A percentile compares a stretch with the other conserved stretches of the same genome.
Conservation (phyloP, 2,329 filamentous ascomycete genomes). For the Fusarium veterinarium region DNA sequence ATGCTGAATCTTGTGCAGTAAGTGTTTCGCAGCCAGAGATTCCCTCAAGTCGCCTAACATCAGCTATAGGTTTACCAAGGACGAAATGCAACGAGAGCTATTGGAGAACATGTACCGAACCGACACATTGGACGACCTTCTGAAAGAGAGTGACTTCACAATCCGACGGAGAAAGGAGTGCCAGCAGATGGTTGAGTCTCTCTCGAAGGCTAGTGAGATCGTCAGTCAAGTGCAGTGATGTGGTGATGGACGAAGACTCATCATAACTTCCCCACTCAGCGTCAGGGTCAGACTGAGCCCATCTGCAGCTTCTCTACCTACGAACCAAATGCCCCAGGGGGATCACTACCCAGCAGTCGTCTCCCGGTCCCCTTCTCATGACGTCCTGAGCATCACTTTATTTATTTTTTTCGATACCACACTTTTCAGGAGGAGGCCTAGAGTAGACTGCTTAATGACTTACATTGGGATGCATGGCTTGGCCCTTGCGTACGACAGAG, state of each 20-base stretch:
- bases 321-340: conserved; percentile 10
- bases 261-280: conserved; percentile 27
- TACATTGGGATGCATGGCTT: conserved; percentile 36
- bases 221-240: conserved; percentile 80
- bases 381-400: conserved; percentile 36
- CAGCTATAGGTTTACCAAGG: conserved; percentile 81
- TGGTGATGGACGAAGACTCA: conserved; percentile 17
- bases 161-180: conserved; percentile 95
- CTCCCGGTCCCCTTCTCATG: conserved; percentile 17
- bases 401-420: conserved; percentile 54
- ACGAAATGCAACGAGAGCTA: conserved; percentile 97
- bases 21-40: conserved; percentile 53
- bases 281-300: conserved; percentile 19
- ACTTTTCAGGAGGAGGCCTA: conserved; percentile 46
- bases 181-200: conserved; percentile 97
- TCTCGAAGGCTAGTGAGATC: conserved; percentile 92
- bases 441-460: conserved; percentile 52
- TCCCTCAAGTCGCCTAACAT: conserved; percentile 30
- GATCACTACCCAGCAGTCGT: conserved; percentile 19
- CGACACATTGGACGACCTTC: conserved; percentile 88
- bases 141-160: conserved; percentile 99
- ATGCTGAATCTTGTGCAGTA: conserved; percentile 98
- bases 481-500: conserved; percentile 5
- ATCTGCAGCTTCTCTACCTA: conserved; percentile 19
- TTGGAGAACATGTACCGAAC: conserved; percentile 97